phyloP scores from a whole-genome alignment of 331 rosid genomes.

The Phaseolus coccineus region DNA sequence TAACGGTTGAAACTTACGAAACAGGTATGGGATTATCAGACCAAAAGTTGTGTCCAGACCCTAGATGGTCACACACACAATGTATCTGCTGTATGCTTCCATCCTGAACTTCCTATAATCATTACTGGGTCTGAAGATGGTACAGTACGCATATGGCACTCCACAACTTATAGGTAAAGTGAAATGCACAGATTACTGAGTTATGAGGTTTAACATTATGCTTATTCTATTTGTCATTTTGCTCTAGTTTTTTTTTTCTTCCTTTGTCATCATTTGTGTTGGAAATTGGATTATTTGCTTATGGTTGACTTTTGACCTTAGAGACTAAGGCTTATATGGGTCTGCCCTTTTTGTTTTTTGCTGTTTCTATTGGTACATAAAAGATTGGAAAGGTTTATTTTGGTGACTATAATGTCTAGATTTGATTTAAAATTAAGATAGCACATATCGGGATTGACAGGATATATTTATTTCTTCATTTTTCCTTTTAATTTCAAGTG shows the following conservation, averaged over 20 bases:
- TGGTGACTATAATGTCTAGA: slow-evolving; percentile 23
- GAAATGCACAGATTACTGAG: slow-evolving; percentile 34
- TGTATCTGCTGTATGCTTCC: slow-evolving; percentile 99
- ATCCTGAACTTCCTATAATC: slow-evolving; percentile 98
- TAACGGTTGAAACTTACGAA: slow-evolving; percentile 42
- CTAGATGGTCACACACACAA: slow-evolving; percentile 99
- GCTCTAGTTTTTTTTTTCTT: slow-evolving; percentile 11
- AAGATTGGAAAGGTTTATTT: slow-evolving; percentile 20
- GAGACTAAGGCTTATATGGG: slow-evolving; percentile 16
- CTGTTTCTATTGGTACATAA: slow-evolving; percentile 25
- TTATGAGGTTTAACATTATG: slow-evolving; percentile 41
- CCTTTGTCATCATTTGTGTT: slow-evolving; percentile 10
- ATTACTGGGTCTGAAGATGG: slow-evolving; percentile 99
- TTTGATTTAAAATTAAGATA: slow-evolving; percentile 30
- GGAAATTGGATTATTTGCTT: slow-evolving; percentile 19
- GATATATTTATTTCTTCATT: slow-evolving; percentile 28
- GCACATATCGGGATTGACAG: slow-evolving; percentile 13
- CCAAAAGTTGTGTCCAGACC: slow-evolving; percentile 99
- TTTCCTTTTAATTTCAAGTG: slow-evolving; percentile 5
- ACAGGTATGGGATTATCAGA: slow-evolving; percentile 99
- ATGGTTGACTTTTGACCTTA: slow-evolving; percentile 20
- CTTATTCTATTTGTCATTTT: slow-evolving; percentile 30
- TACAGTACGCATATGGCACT: slow-evolving; percentile 99
- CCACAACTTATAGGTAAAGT: slow-evolving; percentile 92
- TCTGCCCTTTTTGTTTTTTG: not conserved